A percentile compares a stretch with the other conserved stretches of the same genome.
Conservation (phyloP, 768 basidiomycete genomes). For the Suillus discolor region DNA sequence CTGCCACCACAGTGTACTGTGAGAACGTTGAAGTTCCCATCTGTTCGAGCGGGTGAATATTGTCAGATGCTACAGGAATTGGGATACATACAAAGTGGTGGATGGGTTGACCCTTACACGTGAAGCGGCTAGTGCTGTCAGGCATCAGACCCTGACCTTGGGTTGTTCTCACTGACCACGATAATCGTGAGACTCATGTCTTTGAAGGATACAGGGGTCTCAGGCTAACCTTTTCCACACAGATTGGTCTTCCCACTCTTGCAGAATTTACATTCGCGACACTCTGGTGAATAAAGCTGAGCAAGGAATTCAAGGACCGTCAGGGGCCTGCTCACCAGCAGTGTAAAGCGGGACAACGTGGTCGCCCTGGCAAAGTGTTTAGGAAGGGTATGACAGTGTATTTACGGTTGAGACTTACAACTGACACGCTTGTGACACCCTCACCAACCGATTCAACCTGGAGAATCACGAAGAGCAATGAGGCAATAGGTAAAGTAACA, state of each 20-base stretch:
- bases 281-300: conserved; percentile 53
- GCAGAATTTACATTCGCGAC: conserved; percentile 98
- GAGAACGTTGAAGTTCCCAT: conserved; percentile 99
- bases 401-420: conserved; percentile 36
- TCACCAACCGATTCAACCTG: conserved; percentile 98
- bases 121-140: conserved; percentile 86
- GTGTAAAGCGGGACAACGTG: conserved; percentile 98
- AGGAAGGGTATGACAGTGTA: not conserved
- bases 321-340: conserved; percentile 58
- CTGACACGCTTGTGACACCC: conserved; percentile 81
- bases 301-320: not conserved
- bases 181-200: conserved; percentile 1
- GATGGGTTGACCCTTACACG: conserved; percentile 81
- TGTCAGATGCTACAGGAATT: not conserved
- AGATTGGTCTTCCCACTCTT: conserved; percentile 98
- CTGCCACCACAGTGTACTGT: conserved; percentile 98
- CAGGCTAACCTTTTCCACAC: conserved; percentile 91
- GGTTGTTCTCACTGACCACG: conserved; percentile 74
- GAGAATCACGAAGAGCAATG: conserved; percentile 1
- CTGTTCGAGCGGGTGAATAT: conserved; percentile 40
- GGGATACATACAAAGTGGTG: conserved; percentile 79
- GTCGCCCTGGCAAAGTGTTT: conserved; percentile 60
- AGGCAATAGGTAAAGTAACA: conserved; percentile 1
- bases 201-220: conserved; percentile 9
- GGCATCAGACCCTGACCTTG: conserved; percentile 97